Evolutionary conservation across 352 stramenopile genomes (phyloP), one percentile per base, ranked within the genome.

Genomic region (Pythium coloratum): DNA sequence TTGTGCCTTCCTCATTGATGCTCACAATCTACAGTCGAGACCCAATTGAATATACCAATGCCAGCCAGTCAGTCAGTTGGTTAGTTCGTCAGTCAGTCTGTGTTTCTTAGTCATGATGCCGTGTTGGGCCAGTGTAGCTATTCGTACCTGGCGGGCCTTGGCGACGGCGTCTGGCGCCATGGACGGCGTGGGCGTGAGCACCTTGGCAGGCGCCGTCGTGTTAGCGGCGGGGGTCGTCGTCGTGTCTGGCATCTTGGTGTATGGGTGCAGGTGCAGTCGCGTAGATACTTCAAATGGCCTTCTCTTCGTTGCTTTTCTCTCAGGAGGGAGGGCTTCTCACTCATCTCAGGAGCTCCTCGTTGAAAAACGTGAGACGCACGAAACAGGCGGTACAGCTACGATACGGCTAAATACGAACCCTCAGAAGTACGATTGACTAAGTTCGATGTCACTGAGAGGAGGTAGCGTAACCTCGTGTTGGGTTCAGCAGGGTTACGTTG

Each of bases 1-100:
- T 94, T 32, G 82, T 94, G 70, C 85, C 86, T 78, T 94, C 84
- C 0, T 93, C 86, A 58, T 96, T 91, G 58, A 96, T 96, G 69
- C 80, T 91, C 65, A 96, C 86, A 64, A 96, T 94, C 81, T 90
- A 64, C 34, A 24, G 47, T 47, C 12, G 38, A 14, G 40, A 28
- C 47, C 47, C 28, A 2, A 30, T 30, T 30, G 28, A 30, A 33
- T 16, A n/a, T 28, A 24, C 20, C 20, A 24, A 24, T 24, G 20
- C 20, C 20, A 24, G 20, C 20, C 20, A 24, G 20, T 24, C 50
- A 38, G 26, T 40, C 50, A 57, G 50, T 34, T 6, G 10, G n/a
- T 34, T 6, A 3, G n/a, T 18, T 34, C 14, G 18, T 44, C 38
- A 44, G 38, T 44, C 34, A 13, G 34, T 44, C 38, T 14, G 10